Percentiles rank a stretch among this genome's conserved stretches.
Evolutionary conservation across 352 stramenopile species (phyloP).

Genomic region (Halophytophthora polymorphica): DNA sequence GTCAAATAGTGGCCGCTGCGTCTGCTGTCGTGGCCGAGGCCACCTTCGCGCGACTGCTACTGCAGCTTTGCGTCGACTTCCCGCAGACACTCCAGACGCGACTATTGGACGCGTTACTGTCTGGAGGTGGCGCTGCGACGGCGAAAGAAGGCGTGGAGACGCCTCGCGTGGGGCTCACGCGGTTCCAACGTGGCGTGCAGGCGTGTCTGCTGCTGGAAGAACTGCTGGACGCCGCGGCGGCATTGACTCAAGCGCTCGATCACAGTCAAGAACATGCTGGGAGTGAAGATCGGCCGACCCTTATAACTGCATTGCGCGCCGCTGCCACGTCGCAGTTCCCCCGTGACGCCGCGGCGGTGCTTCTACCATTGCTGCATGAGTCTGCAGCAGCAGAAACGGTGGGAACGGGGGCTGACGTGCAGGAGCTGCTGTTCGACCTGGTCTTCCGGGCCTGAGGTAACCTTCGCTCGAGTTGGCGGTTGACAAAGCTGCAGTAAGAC

Average conservation of each 20-base stretch:
- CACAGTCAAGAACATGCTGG: neutral
- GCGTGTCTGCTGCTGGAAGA: conserved; percentile 23
- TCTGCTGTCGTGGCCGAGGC: conserved; percentile 12
- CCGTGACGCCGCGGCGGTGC: conserved; percentile 4
- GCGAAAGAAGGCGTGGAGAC: neutral
- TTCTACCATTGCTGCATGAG: conserved; percentile 6
- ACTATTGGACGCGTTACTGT: conserved; percentile 7
- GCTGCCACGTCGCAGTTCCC: conserved; percentile 18
- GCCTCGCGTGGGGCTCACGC: conserved; percentile 10
- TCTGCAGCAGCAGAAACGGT: conserved; percentile 7
- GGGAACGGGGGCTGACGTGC: conserved; percentile 1
- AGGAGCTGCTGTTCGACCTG: conserved; percentile 14
- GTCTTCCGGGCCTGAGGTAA: neutral
- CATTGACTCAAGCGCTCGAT: conserved; percentile 19
- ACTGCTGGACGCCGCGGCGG: conserved; percentile 13
- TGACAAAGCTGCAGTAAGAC: too few species aligned
- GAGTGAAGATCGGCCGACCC: neutral
- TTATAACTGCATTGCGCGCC: conserved; percentile 11
- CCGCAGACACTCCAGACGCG: conserved; percentile 13
- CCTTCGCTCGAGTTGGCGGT: too few species aligned
- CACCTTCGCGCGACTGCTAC: conserved; percentile 17
- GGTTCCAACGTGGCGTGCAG: conserved; percentile 19
- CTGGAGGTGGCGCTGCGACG: neutral
- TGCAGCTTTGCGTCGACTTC: conserved; percentile 21
- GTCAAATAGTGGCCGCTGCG: conserved; percentile 5